Conservation (phyloP, 2,329 filamentous ascomycete species). For the Xylogone sp. region DNA sequence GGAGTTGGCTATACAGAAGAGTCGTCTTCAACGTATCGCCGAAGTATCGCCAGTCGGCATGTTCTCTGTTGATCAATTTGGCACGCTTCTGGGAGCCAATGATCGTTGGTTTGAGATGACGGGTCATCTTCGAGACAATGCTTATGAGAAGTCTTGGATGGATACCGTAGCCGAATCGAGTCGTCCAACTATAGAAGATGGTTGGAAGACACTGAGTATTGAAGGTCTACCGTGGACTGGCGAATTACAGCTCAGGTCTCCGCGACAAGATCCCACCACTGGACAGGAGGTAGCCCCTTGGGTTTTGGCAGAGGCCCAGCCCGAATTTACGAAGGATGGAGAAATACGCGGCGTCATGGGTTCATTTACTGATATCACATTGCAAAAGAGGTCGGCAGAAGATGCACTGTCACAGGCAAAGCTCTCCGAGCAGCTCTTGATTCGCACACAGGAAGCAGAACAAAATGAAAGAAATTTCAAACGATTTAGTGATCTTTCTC, state of each 20-base stretch:
- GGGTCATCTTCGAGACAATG: conserved; percentile 55
- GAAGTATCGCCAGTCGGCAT: conserved; percentile 80
- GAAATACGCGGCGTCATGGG: conserved; percentile 70
- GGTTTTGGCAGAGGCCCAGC: conserved; percentile 72
- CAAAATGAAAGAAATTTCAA: conserved; percentile 74
- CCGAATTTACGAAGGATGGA: conserved; percentile 61
- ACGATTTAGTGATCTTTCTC: conserved; percentile 76
- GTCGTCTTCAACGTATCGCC: conserved; percentile 57
- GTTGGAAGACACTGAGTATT: conserved; percentile 59
- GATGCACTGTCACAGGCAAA: conserved; percentile 76
- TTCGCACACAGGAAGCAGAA: conserved; percentile 55
- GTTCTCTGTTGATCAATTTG: conserved; percentile 71
- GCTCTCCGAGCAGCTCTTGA: conserved; percentile 68
- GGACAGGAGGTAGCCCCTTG: conserved; percentile 64
- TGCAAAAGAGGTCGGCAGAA: conserved; percentile 79
- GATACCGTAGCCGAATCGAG: conserved; percentile 65
- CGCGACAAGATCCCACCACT: conserved; percentile 52
- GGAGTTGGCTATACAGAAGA: conserved; percentile 20
- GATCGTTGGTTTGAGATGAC: conserved; percentile 73
- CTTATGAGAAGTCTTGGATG: conserved; percentile 65
- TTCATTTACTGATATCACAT: conserved; percentile 77
- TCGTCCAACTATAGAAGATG: conserved; percentile 47
- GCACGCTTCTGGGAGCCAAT: conserved; percentile 73
- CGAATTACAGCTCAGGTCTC: conserved; percentile 66
- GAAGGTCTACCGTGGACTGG: conserved; percentile 62